Percentiles rank a stretch among this genome's conserved stretches.
phyloP scores from a whole-genome alignment of 768 basidiomycete genomes.

The Cubamyces lactineus region DNA sequence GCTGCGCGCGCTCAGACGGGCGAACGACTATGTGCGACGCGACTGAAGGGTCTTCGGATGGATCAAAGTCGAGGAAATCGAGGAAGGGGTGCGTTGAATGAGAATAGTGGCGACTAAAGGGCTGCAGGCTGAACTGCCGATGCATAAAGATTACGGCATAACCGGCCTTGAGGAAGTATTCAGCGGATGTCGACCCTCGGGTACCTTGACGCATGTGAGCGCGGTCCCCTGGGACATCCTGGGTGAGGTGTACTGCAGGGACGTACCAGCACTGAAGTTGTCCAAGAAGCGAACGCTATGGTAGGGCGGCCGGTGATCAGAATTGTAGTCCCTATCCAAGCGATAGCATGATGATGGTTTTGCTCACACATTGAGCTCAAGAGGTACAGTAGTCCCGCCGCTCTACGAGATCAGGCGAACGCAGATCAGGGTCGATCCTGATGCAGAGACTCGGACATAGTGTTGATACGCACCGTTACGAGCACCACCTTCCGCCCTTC shows the following conservation, averaged over 20 bases:
- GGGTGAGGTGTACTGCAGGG: constrained; percentile 1
- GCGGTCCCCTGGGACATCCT: not conserved
- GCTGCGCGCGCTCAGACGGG: constrained; percentile 60
- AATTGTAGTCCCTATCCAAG: not conserved
- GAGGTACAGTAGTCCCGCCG: constrained; percentile 95
- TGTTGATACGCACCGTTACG: constrained; percentile 73
- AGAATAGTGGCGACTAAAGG: constrained; percentile 97
- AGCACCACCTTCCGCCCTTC: constrained; percentile 81
- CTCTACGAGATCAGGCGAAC: constrained; percentile 56
- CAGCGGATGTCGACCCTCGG: constrained; percentile 95
- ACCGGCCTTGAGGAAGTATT: constrained; percentile 92
- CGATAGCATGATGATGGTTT: not conserved
- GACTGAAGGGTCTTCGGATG: constrained; percentile 16
- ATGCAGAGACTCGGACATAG: not conserved
- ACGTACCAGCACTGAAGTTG: constrained; percentile 95
- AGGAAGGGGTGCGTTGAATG: constrained; percentile 98
- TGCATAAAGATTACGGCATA: constrained; percentile 99
- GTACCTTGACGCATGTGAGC: constrained; percentile 59
- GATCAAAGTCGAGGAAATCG: constrained; percentile 82
- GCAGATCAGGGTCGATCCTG: constrained; percentile 21
- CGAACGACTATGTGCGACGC: constrained; percentile 66
- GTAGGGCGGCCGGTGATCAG: constrained; percentile 25
- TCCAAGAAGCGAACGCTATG: constrained; percentile 96
- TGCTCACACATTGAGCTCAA: constrained; percentile 98
- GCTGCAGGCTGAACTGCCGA: constrained; percentile 95